Base-by-base conservation (phyloP, 352 stramenopile genomes). In the Globisporangium apiculatum region DNA sequence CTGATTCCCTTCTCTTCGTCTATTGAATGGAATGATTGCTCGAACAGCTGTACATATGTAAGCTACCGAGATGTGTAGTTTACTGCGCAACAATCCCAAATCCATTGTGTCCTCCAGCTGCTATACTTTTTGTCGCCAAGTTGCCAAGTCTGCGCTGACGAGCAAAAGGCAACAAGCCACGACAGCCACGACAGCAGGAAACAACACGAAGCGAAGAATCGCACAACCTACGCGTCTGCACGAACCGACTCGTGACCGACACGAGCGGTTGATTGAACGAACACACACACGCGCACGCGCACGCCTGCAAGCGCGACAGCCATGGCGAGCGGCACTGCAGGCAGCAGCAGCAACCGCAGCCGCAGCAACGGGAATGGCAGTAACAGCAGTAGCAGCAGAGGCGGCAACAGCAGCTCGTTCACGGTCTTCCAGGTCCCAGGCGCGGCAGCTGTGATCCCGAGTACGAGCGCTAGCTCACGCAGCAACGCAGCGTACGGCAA, bases 351-450 rank as follows among this genome's bases (percentile, higher is more conserved):
- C 37, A 24, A 41, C 47, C 18, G 42, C 37, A 42, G 11, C n/a
- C 10, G 18, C 48, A 31, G 14, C 24, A 36, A 49, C 46, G 10
- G 17, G 31, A 48, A 54, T 24, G 18, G 40, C 10, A 36, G 38
- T 18, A 42, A 37, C 41, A 12, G 48, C 10, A 15, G 47, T 47
- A 18, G 10, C 43, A 15, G 18, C 49, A 24, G 56, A 48, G 45
- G 38, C 45, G 14, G 40, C 61, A 58, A 17, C 12, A 36, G 4
- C 17, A 73, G 67, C 61, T 79, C 46, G 75, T 90, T 90, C 64
- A 76, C 72, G 24, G 72, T 86, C 45, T 90, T 90, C 60, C 79
- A 82, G 65, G 79, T 87, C 37, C 79, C 79, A 8, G 75, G 61
- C 24, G 58, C 65, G 5, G 46, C 50, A 11, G 35, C 49, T 9